Base-by-base conservation (phyloP, 305 asterid species). In the Petunia hybrid region DNA sequence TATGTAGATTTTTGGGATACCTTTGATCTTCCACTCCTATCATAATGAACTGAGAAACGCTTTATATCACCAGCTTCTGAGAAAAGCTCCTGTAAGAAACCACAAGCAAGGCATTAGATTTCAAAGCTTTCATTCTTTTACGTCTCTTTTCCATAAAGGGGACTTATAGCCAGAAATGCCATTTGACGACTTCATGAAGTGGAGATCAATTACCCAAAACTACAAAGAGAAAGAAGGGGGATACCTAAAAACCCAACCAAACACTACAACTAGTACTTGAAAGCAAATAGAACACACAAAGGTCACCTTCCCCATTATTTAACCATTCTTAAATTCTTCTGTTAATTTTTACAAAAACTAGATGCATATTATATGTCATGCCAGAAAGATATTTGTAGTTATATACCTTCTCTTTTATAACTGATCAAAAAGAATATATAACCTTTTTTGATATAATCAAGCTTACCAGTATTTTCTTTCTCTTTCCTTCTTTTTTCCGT, bases 21-120 rank as follows among this genome's bases (percentile, higher is more conserved):
- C 99, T 95, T 94, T 65, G 99, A 91, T 83, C 91, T 85, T 51
- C 94, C 94, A 45, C 92, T 91, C 88, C 88, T 87, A 85, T 91
- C 93, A 69, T 89, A 91, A 79, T 91, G 91, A 59, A 91, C 65
- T 8, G 79, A 56, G 83, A 65, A 86, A 51, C 91, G 82, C 80
- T 91, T 91, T 76, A 91, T 82, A 80, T 88, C 91, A 36, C 94
- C 94, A 70, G 90, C 87, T 84, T 89, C 92, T 1, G 89, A 81
- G 80, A 89, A 89, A 66, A 91, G 90, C 81, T 91, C 94, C 94
- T 89, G 85, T 56, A 83, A 38, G 61, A 48, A 35, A 55, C 51
- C 5, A 73, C 38, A 73, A 10, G 57, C 8, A 45, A 45, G n/a
- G 31, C 16, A 9, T 51, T 35, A n/a, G 80, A 70, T 43, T 57